Percentiles rank a stretch among this genome's conserved stretches.
phyloP scores from a whole-genome alignment of 768 basidiomycete species.

The Russula ochroleuca region DNA sequence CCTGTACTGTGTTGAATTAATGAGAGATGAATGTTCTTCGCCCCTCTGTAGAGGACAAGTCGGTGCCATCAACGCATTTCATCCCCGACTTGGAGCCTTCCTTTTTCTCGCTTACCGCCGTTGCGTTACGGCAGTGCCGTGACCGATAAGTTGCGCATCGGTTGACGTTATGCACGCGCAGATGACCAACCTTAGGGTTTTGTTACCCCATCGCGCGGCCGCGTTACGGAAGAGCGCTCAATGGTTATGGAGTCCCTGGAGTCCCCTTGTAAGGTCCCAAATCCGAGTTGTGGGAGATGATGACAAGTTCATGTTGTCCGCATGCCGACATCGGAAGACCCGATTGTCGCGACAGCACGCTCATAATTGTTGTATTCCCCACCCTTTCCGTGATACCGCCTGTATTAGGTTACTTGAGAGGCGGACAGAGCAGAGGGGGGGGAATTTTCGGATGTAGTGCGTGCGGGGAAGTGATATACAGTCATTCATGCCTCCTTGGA shows the following conservation, averaged over 20 bases:
- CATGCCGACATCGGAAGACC: not conserved
- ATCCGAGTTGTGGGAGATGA: not conserved
- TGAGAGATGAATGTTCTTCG: not conserved
- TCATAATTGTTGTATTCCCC: slow-evolving; percentile 23
- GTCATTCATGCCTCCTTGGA: no score
- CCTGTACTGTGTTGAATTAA: not conserved
- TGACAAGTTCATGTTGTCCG: not conserved
- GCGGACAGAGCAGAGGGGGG: slow-evolving; percentile 31
- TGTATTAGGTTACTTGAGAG: slow-evolving; percentile 31
- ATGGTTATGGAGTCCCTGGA: not conserved
- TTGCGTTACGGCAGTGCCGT: no score
- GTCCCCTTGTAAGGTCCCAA: not conserved
- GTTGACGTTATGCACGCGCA: no score
- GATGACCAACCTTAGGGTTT: not conserved
- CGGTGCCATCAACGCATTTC: no score
- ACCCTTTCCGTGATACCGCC: slow-evolving; percentile 14
- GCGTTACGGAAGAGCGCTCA: not conserved
- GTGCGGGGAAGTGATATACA: not conserved
- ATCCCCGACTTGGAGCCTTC: no score
- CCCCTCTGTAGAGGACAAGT: slow-evolving; percentile 1
- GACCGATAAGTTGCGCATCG: no score
- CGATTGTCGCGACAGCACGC: not conserved
- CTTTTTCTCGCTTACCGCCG: no score
- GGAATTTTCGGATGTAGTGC: not conserved
- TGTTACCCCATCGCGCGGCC: not conserved